phyloP scores from a whole-genome alignment of 192 early-diverging fungal species.

The Backusella tarrabulga region DNA sequence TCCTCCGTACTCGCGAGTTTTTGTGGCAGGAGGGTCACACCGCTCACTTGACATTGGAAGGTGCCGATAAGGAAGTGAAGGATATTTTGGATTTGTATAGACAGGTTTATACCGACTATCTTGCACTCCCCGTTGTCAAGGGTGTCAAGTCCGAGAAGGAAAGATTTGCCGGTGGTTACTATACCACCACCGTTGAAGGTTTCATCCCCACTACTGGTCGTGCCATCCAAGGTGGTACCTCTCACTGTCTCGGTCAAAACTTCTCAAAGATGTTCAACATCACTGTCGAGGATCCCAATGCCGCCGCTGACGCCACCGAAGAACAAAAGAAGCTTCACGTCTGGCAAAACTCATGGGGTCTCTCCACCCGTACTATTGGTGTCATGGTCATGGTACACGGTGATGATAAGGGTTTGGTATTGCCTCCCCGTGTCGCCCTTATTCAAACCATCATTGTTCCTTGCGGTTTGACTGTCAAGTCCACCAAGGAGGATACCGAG shows the following conservation, averaged over 20 bases:
- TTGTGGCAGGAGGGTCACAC: slow-evolving; percentile 99
- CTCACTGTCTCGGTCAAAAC: slow-evolving; percentile 99
- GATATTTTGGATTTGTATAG: slow-evolving; percentile 94
- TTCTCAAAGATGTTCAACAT: slow-evolving; percentile 99
- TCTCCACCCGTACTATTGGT: slow-evolving; percentile 96
- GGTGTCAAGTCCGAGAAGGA: slow-evolving; percentile 99
- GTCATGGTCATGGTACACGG: slow-evolving; percentile 99
- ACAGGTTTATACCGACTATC: slow-evolving; percentile 94
- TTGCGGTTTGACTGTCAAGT: slow-evolving; percentile 89
- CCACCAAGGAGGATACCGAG: slow-evolving; percentile 70
- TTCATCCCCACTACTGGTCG: slow-evolving; percentile 97
- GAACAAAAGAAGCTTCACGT: slow-evolving; percentile 75
- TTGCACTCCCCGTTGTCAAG: slow-evolving; percentile 95
- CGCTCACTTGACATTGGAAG: slow-evolving; percentile 88
- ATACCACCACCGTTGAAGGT: slow-evolving; percentile 97
- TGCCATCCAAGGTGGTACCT: slow-evolving; percentile 97
- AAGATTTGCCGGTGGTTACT: slow-evolving; percentile 97
- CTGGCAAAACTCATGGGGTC: slow-evolving; percentile 99
- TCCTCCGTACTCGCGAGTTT: slow-evolving; percentile 98
- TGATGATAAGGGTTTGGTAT: slow-evolving; percentile 97
- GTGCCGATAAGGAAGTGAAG: slow-evolving; percentile 81
- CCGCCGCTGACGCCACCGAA: slow-evolving; percentile 45
- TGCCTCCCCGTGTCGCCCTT: slow-evolving; percentile 91
- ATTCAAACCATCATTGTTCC: slow-evolving; percentile 93
- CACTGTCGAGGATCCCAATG: slow-evolving; percentile 82